A percentile compares a stretch with the other conserved stretches of the same genome.
Evolutionary conservation across 2,329 filamentous ascomycete species (phyloP).

Genomic region (Balansia obtecta): DNA sequence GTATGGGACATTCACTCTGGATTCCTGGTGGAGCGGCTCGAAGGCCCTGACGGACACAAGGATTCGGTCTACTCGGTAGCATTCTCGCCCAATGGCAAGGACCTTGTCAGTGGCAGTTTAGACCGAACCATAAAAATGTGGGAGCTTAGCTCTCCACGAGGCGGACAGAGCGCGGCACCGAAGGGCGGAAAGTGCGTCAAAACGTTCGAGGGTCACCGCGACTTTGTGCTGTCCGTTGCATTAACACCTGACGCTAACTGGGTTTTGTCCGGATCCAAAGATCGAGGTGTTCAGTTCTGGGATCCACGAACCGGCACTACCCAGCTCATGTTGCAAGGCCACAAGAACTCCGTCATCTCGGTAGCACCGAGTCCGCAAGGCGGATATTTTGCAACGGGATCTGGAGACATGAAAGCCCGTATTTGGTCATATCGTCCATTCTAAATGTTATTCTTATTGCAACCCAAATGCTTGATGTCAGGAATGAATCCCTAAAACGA

Average conservation of each 20-base stretch:
- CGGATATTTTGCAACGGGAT: slow-evolving; percentile 86
- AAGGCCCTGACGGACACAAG: slow-evolving; percentile 89
- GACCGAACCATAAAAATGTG: slow-evolving; percentile 99
- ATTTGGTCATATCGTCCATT: slow-evolving; percentile 77
- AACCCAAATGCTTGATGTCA: neutral
- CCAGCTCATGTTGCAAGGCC: slow-evolving; percentile 95
- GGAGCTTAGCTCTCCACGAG: slow-evolving; percentile 69
- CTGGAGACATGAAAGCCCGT: slow-evolving; percentile 91
- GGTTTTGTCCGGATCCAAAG: slow-evolving; percentile 96
- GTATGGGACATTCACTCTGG: slow-evolving; percentile 90
- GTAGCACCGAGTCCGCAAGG: slow-evolving; percentile 87
- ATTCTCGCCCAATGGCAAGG: slow-evolving; percentile 85
- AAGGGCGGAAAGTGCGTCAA: slow-evolving; percentile 90
- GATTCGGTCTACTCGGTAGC: slow-evolving; percentile 95
- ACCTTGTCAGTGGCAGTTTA: slow-evolving; percentile 85
- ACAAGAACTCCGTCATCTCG: slow-evolving; percentile 98
- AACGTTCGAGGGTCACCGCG: slow-evolving; percentile 95
- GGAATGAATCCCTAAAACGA: neutral
- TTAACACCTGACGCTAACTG: slow-evolving; percentile 87
- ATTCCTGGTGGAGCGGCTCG: slow-evolving; percentile 78
- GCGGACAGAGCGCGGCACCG: slow-evolving; percentile 51
- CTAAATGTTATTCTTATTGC: slow-evolving; percentile 11
- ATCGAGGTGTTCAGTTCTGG: slow-evolving; percentile 97
- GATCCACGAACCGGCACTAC: slow-evolving; percentile 86
- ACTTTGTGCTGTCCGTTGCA: slow-evolving; percentile 93